phyloP scores from a whole-genome alignment of 1,284 basidiomycete genomes.

The Pyrrhoderma lamaoense region DNA sequence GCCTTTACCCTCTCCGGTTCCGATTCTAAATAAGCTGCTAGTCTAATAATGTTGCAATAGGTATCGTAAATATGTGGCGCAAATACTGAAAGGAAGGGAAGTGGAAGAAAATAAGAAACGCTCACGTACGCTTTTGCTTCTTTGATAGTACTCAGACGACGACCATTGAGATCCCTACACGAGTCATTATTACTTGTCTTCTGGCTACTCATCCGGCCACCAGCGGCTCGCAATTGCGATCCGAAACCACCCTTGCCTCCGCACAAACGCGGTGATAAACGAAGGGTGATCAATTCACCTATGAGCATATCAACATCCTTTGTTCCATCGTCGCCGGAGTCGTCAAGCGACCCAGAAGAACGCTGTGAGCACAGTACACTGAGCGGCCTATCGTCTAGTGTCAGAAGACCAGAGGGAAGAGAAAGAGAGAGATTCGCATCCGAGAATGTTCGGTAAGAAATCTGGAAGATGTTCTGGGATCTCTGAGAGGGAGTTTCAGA shows the following conservation, averaged over 20 bases:
- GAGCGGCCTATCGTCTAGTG: constrained; percentile 32
- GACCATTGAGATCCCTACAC: constrained; percentile 87
- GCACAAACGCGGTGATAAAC: constrained; percentile 61
- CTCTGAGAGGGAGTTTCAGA: constrained; percentile 43
- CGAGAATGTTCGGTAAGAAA: constrained; percentile 41
- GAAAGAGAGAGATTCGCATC: constrained; percentile 40
- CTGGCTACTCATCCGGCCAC: constrained; percentile 94
- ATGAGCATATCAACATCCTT: neutral
- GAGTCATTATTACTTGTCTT: constrained; percentile 95
- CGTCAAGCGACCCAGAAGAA: constrained; percentile 21
- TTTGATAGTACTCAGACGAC: constrained; percentile 89
- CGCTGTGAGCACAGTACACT: constrained; percentile 33
- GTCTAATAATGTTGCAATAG: constrained; percentile 36
- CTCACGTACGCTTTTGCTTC: constrained; percentile 80
- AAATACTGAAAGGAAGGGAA: neutral
- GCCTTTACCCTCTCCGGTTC: constrained; percentile 80
- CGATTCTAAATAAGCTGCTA: constrained; percentile 84
- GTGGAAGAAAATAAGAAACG: neutral
- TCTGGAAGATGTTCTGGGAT: constrained; percentile 53
- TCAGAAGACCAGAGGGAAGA: constrained; percentile 43
- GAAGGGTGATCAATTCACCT: constrained; percentile 45
- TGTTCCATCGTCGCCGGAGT: constrained; percentile 14
- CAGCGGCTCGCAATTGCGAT: constrained; percentile 90
- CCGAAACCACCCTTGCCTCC: constrained; percentile 99
- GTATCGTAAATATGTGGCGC: constrained; percentile 1